A percentile compares a stretch with the other conserved stretches of the same genome.
phyloP scores from a whole-genome alignment of 2,329 filamentous ascomycete genomes.

The Fusarium pininemorale region DNA sequence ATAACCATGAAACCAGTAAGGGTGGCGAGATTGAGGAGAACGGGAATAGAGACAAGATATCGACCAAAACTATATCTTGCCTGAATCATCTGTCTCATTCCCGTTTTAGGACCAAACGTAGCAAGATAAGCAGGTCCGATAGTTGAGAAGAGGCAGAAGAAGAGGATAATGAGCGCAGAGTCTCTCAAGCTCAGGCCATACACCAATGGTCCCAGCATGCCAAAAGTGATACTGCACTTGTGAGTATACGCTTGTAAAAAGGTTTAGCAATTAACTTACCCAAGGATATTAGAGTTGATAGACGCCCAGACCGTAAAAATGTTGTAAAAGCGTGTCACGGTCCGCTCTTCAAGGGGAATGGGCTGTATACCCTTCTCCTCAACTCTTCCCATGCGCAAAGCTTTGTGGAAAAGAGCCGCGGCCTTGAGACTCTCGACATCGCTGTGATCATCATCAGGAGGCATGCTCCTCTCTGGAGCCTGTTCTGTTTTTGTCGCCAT shows the following conservation, averaged over 20 bases:
- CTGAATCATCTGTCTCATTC: slow-evolving; percentile 72
- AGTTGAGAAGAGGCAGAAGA: slow-evolving; percentile 67
- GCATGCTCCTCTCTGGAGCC: slow-evolving; percentile 20
- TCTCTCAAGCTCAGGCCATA: slow-evolving; percentile 66
- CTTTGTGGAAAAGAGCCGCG: slow-evolving; percentile 44
- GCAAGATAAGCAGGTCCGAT: slow-evolving; percentile 65
- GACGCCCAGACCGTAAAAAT: slow-evolving; percentile 60
- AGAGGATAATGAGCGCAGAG: slow-evolving; percentile 67
- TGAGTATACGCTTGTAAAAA: background rate
- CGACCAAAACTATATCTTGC: slow-evolving; percentile 70
- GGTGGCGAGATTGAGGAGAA: slow-evolving; percentile 70
- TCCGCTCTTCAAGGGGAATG: slow-evolving; percentile 53
- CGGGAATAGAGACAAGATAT: slow-evolving; percentile 67
- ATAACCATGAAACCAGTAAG: slow-evolving; percentile 71
- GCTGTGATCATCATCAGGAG: slow-evolving; percentile 40
- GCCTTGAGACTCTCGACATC: slow-evolving; percentile 42
- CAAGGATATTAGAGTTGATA: slow-evolving; percentile 59
- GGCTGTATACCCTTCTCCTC: slow-evolving; percentile 57
- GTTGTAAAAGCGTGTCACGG: slow-evolving; percentile 52
- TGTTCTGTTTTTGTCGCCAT: slow-evolving; percentile 20
- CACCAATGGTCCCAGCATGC: slow-evolving; percentile 66
- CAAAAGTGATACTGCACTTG: slow-evolving; percentile 64
- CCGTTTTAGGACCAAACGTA: slow-evolving; percentile 68
- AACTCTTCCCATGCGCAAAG: slow-evolving; percentile 51
- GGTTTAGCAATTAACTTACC: slow-evolving; percentile 43